Evolutionary conservation across 2,329 filamentous ascomycete genomes (phyloP).

Genomic region (Fulvia fulva): DNA sequence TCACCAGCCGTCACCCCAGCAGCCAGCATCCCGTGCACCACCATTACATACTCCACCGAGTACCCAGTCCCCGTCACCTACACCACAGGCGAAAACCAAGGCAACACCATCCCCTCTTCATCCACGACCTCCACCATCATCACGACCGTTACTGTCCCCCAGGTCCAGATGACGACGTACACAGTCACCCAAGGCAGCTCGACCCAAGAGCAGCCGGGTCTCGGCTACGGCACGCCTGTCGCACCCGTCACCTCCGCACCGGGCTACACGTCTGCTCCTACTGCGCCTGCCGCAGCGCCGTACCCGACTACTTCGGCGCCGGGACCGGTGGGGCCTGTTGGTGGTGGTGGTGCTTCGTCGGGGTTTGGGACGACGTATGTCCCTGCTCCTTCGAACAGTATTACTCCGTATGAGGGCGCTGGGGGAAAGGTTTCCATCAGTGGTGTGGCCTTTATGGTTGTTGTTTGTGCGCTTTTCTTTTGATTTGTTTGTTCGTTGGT

Average conservation of each 20-base stretch:
- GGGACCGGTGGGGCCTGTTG: conserved; percentile 11
- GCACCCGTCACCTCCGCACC: neutral
- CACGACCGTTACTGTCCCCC: conserved; percentile 45
- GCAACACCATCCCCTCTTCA: conserved; percentile 31
- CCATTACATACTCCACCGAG: conserved; percentile 39
- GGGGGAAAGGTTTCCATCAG: neutral
- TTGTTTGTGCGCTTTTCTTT: neutral
- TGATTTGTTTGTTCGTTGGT: neutral
- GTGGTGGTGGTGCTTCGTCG: conserved; percentile 4
- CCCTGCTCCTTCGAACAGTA: neutral
- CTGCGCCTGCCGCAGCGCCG: conserved; percentile 5
- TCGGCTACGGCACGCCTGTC: conserved; percentile 18
- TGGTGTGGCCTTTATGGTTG: neutral
- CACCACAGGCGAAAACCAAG: conserved; percentile 32
- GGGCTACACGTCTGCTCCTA: neutral
- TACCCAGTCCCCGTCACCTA: conserved; percentile 37
- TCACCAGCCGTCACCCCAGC: conserved; percentile 14
- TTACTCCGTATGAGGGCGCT: conserved; percentile 2
- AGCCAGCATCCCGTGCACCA: conserved; percentile 34
- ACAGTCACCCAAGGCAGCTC: conserved; percentile 16
- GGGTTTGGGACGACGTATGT: conserved; percentile 6
- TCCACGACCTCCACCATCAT: conserved; percentile 32
- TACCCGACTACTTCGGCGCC: conserved; percentile 12
- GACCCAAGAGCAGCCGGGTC: conserved; percentile 13
- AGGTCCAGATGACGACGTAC: conserved; percentile 27